These are phyloP conservation scores for Corchorus capsularis DNA, from an alignment of 345 rosid species.

Conservation along the genomic window DNA sequence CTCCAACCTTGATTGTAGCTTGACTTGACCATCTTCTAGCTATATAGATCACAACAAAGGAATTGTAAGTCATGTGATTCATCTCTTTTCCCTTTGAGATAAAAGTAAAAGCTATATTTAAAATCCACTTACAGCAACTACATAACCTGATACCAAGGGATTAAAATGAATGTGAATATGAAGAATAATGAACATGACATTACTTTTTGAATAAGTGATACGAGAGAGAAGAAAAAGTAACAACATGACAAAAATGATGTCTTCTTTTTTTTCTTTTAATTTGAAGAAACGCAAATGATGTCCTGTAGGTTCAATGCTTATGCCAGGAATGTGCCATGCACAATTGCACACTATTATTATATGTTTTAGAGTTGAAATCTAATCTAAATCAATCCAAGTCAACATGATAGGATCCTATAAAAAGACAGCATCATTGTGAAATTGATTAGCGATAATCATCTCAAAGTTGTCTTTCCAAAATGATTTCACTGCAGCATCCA, in stretches of 20 bases:
- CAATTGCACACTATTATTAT: not conserved
- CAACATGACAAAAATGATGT: not conserved
- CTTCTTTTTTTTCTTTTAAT: too few species aligned
- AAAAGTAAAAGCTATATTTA: constrained; percentile 8
- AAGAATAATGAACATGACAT: constrained; percentile 9
- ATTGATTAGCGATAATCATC: not conserved
- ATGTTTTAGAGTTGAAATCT: constrained; percentile 7
- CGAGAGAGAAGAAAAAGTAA: not conserved
- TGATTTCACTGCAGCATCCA: not conserved
- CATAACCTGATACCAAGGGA: not conserved
- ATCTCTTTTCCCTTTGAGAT: not conserved
- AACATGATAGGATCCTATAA: too few species aligned
- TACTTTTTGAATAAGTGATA: not conserved
- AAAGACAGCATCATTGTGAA: not conserved
- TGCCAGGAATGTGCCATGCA: not conserved
- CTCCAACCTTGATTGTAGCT: constrained; percentile 91
- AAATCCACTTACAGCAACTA: not conserved
- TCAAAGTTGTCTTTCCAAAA: not conserved
- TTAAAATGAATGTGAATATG: not conserved
- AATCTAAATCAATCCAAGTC: not conserved
- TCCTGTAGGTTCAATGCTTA: not conserved
- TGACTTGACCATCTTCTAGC: constrained; percentile 98
- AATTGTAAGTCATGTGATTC: constrained; percentile 22
- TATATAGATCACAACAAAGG: constrained; percentile 42
- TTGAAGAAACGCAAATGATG: too few species aligned